Conservation (phyloP, 2,329 filamentous ascomycete genomes). For the Ambrosiella xylebori region DNA sequence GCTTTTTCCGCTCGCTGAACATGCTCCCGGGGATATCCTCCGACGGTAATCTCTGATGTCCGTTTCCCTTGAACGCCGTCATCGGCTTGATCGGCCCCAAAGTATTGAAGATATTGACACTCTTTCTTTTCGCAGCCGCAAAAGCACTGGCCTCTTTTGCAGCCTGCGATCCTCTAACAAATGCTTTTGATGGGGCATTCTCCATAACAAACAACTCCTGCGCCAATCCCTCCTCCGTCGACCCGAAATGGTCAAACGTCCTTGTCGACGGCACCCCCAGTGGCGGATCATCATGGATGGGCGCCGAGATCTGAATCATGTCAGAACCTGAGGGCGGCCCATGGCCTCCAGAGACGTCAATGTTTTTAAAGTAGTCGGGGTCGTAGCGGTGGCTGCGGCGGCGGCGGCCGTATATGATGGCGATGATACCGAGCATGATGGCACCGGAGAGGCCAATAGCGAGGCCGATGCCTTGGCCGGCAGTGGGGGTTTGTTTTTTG, state of each 20-base stretch:
- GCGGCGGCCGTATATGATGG: conserved; percentile 29
- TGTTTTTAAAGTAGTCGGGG: conserved; percentile 19
- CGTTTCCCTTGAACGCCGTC: not conserved
- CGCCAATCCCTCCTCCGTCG: conserved; percentile 3
- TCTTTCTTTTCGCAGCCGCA: not conserved
- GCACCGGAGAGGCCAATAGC: conserved; percentile 35
- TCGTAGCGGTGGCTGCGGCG: conserved; percentile 24
- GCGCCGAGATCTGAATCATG: conserved; percentile 27
- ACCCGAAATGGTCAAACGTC: conserved; percentile 12
- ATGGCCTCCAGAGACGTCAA: conserved; percentile 3
- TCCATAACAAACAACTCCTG: conserved; percentile 11
- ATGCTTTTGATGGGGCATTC: conserved; percentile 15
- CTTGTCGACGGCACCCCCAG: not conserved
- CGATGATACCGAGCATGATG: conserved; percentile 28
- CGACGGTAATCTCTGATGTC: conserved; percentile 8
- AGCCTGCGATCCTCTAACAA: conserved; percentile 3
- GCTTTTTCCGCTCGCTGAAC: not conserved
- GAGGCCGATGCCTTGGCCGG: conserved; percentile 39
- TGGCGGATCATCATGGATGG: conserved; percentile 18
- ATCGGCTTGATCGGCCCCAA: not conserved
- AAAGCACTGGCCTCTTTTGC: not conserved
- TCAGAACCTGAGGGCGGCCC: conserved; percentile 16
- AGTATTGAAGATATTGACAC: not conserved
- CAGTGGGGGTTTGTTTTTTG: conserved; percentile 17
- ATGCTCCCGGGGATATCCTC: not conserved